Percentiles rank a stretch among this genome's conserved stretches.
Evolutionary conservation across 31 red algal genomes (phyloP).

Genomic region (Asparagopsis taxiformis): DNA sequence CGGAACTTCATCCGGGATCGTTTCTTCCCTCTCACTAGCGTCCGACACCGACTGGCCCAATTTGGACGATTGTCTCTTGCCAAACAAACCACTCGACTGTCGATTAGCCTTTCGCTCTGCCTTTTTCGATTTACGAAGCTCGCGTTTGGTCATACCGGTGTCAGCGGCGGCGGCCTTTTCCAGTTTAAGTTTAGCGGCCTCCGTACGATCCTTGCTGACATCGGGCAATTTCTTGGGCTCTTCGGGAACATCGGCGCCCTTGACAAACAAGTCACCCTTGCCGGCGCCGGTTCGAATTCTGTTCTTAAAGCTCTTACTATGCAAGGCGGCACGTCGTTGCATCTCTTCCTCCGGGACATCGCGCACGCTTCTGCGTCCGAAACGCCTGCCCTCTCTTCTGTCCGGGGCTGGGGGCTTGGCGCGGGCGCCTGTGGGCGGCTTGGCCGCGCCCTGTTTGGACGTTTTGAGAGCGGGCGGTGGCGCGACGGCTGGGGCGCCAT

Average conservation of each 20-base stretch:
- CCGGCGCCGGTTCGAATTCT: slow-evolving; percentile 8
- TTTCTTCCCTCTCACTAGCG: slow-evolving; percentile 14
- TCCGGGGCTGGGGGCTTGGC: too few species aligned
- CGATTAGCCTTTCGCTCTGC: slow-evolving; percentile 23
- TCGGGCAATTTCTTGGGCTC: slow-evolving; percentile 15
- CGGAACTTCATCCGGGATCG: slow-evolving; percentile 7
- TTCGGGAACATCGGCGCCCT: slow-evolving; percentile 25
- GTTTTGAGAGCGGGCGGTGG: not conserved
- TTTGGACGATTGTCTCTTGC: slow-evolving; percentile 6
- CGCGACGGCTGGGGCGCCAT: not conserved
- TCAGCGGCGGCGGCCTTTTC: slow-evolving; percentile 5
- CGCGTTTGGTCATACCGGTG: too few species aligned
- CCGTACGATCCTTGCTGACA: slow-evolving; percentile 26
- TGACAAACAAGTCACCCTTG: slow-evolving; percentile 22
- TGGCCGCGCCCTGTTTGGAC: not conserved
- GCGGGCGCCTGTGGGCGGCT: not conserved
- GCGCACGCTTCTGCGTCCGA: not conserved
- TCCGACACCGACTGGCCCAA: slow-evolving; percentile 8
- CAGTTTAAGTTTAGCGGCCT: slow-evolving; percentile 20
- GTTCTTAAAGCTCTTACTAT: slow-evolving; percentile 41
- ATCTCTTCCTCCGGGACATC: slow-evolving; percentile 24
- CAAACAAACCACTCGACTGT: slow-evolving; percentile 6
- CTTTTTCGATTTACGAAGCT: slow-evolving; percentile 3
- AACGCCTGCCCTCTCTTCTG: too few species aligned
- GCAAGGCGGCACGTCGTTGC: slow-evolving; percentile 25